These are phyloP conservation scores for Fraxinus nigra DNA, from an alignment of 305 asterid species.

Conservation along the genomic window DNA sequence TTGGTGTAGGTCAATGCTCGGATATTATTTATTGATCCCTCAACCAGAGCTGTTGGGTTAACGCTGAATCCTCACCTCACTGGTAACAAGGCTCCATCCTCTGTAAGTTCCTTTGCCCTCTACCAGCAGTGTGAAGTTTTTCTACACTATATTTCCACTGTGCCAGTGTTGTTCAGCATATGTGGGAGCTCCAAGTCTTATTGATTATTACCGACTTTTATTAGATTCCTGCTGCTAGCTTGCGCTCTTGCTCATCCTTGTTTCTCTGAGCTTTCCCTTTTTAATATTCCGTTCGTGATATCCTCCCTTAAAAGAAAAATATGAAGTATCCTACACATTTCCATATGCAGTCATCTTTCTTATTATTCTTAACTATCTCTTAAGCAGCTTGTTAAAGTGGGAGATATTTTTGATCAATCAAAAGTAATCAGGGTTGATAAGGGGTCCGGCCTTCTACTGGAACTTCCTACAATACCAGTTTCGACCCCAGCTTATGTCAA, in stretches of 20 bases:
- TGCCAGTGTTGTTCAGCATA: neutral
- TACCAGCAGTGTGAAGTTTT: neutral
- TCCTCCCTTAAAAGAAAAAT: neutral
- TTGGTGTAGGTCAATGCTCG: slow-evolving; percentile 79
- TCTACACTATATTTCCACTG: neutral
- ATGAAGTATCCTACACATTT: neutral
- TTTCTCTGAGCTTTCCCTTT: neutral
- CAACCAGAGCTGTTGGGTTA: slow-evolving; percentile 92
- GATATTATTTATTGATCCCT: slow-evolving; percentile 88
- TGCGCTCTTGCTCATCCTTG: neutral
- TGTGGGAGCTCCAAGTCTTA: slow-evolving; percentile 11
- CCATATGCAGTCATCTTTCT: neutral
- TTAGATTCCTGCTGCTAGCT: slow-evolving; percentile 13
- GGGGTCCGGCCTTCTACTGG: slow-evolving; percentile 76
- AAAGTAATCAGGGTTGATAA: slow-evolving; percentile 84
- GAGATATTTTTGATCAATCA: slow-evolving; percentile 81
- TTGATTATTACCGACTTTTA: neutral
- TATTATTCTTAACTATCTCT: slow-evolving; percentile 24
- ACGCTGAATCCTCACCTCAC: slow-evolving; percentile 81
- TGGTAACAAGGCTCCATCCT: slow-evolving; percentile 68
- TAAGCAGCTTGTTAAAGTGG: slow-evolving; percentile 75
- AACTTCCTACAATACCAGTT: slow-evolving; percentile 67
- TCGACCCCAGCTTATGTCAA: slow-evolving; percentile 87
- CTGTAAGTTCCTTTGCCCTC: slow-evolving; percentile 56
- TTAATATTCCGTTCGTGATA: neutral